Evolutionary conservation across 2,329 filamentous ascomycete genomes (phyloP).

Genomic region (Aureobasidium sp.): DNA sequence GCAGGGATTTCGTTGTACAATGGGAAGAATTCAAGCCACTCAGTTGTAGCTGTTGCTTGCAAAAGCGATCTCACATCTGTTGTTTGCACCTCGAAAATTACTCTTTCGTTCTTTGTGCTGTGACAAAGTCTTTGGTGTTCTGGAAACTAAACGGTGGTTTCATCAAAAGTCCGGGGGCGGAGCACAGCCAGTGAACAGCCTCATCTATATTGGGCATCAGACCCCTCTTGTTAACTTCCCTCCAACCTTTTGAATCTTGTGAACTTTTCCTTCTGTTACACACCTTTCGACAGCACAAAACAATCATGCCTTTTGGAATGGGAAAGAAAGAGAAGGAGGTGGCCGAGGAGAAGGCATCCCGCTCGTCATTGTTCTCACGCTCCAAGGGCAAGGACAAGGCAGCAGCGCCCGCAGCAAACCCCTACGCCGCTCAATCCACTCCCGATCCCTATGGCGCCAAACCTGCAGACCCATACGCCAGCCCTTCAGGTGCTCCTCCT

Average conservation of each 20-base stretch:
- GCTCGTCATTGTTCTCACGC: slow-evolving; percentile 49
- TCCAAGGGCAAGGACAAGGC: slow-evolving; percentile 43
- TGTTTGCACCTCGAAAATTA: background rate
- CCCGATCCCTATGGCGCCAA: slow-evolving; percentile 45
- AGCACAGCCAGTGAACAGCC: slow-evolving; percentile 1
- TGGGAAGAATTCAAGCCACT: background rate
- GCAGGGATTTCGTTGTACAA: slow-evolving; percentile 6
- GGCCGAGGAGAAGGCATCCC: slow-evolving; percentile 39
- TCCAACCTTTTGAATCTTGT: background rate
- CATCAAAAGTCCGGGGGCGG: slow-evolving; percentile 9
- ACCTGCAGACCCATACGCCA: slow-evolving; percentile 13
- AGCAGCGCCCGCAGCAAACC: slow-evolving; percentile 42
- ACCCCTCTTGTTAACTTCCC: background rate
- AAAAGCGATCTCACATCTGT: background rate
- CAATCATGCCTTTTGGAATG: slow-evolving; percentile 34
- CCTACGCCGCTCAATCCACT: slow-evolving; percentile 41
- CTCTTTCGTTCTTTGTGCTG: background rate
- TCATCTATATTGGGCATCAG: slow-evolving; percentile 6
- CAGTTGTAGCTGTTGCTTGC: slow-evolving; percentile 1
- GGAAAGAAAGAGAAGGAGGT: slow-evolving; percentile 44
- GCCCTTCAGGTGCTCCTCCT: slow-evolving; percentile 24
- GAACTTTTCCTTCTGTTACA: background rate
- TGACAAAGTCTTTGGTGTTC: background rate
- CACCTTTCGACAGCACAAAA: background rate
- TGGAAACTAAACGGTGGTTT: background rate